Percentiles rank a stretch among this genome's conserved stretches.
phyloP scores from a whole-genome alignment of 805 yeast species.

The Millerago galiae region DNA sequence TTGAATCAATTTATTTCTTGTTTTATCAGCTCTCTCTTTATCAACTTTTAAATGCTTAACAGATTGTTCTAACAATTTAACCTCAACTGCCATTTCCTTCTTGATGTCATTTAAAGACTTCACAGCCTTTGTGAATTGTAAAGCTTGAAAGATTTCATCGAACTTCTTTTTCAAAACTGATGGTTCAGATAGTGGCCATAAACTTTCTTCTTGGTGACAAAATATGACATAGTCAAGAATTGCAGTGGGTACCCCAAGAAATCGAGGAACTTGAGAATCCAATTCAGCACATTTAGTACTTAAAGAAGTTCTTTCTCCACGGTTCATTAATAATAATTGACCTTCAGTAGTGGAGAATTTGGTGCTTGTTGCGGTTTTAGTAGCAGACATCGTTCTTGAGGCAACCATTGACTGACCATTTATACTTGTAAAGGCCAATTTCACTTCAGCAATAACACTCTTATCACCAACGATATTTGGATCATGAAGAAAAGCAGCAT shows the following conservation, averaged over 20 bases:
- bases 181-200: constrained; percentile 96
- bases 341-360: constrained; percentile 92
- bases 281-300: constrained; percentile 81
- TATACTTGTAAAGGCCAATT: constrained; percentile 72
- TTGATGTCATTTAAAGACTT: constrained; percentile 70
- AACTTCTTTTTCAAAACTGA: constrained; percentile 81
- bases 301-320: constrained; percentile 66
- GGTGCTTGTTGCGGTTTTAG: constrained; percentile 51
- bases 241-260: constrained; percentile 83
- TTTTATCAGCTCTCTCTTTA: constrained; percentile 60
- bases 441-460: constrained; percentile 84
- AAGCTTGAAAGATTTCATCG: constrained; percentile 95
- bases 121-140: constrained; percentile 84
- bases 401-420: constrained; percentile 75
- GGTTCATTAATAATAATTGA: constrained; percentile 60
- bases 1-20: constrained; percentile 39
- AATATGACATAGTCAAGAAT: constrained; percentile 88
- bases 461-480: constrained; percentile 74
- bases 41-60: constrained; percentile 74
- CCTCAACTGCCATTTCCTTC: constrained; percentile 72
- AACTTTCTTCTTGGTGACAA: constrained; percentile 95
- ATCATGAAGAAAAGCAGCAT: constrained; percentile 94
- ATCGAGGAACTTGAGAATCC: constrained; percentile 73
- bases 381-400: constrained; percentile 75
- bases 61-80: constrained; percentile 68